These are phyloP conservation scores for Cyclostephanos invisitatus DNA, from an alignment of 108 stramenopile species.

Conservation along the genomic window DNA sequence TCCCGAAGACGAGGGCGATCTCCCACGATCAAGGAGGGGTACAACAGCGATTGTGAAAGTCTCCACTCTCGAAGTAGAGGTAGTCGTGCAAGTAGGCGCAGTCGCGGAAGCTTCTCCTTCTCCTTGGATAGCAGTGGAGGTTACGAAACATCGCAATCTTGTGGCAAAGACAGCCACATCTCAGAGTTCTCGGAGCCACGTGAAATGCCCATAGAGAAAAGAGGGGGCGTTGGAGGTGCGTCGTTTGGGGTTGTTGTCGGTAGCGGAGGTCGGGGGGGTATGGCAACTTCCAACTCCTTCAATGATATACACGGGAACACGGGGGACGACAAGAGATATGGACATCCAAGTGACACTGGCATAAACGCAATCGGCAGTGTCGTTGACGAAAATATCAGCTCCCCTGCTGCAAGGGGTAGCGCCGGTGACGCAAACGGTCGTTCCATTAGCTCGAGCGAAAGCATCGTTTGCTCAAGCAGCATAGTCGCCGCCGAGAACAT, in stretches of 20 bases:
- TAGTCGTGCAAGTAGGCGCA: not conserved
- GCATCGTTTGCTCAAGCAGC: not conserved
- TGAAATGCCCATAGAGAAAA: not conserved
- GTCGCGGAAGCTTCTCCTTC: not conserved
- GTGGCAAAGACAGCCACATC: not conserved
- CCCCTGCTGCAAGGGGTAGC: not conserved
- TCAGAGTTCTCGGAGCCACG: not conserved
- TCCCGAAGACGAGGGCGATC: slow-evolving; percentile 1
- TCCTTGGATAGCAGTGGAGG: not conserved
- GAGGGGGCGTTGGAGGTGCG: not conserved
- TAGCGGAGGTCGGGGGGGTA: not conserved
- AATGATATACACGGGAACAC: not conserved
- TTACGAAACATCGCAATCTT: not conserved
- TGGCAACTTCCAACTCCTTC: not conserved
- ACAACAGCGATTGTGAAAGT: slow-evolving; percentile 7
- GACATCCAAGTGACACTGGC: not conserved
- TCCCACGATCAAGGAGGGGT: not conserved
- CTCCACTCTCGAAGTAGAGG: not conserved
- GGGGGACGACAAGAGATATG: not conserved
- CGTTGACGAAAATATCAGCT: too few relatives aligned
- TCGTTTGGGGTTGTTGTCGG: not conserved
- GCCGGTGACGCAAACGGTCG: not conserved
- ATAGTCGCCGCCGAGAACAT: not conserved
- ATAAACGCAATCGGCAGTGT: not conserved
- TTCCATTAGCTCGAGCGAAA: not conserved